A percentile compares a stretch with the other conserved stretches of the same genome.
Evolutionary conservation across 2,329 filamentous ascomycete genomes (phyloP).

Genomic region (Annulohypoxylon truncatum): DNA sequence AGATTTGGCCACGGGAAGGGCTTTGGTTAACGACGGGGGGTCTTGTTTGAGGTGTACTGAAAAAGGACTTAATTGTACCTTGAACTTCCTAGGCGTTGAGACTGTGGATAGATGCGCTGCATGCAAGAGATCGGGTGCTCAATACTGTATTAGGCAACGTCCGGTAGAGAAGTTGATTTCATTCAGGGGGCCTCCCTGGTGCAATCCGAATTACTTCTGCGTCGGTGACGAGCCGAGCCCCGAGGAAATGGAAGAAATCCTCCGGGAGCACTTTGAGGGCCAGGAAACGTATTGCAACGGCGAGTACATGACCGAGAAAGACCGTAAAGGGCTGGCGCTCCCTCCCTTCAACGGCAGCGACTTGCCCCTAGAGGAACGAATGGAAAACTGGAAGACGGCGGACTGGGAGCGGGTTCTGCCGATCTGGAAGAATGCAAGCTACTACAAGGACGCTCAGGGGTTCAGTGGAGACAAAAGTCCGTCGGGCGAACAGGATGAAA

Average conservation of each 20-base stretch:
- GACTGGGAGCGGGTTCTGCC: slow-evolving; percentile 39
- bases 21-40: slow-evolving; percentile 25
- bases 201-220: slow-evolving; percentile 42
- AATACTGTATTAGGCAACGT: slow-evolving; percentile 40
- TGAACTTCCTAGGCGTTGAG: slow-evolving; percentile 37
- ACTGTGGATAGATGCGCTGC: slow-evolving; percentile 38
- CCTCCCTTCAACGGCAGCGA: slow-evolving; percentile 40
- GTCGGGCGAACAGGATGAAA: no score
- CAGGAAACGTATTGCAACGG: slow-evolving; percentile 23
- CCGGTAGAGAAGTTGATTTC: neutral
- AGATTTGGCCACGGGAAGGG: slow-evolving; percentile 39
- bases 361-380: slow-evolving; percentile 4
- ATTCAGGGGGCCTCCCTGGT: slow-evolving; percentile 40
- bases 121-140: slow-evolving; percentile 34
- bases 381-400: slow-evolving; percentile 15
- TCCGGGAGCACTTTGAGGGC: slow-evolving; percentile 36
- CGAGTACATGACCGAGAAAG: slow-evolving; percentile 10
- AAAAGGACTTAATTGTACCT: slow-evolving; percentile 44
- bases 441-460: neutral
- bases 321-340: slow-evolving; percentile 20
- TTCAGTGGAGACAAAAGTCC: neutral
- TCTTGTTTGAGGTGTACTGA: slow-evolving; percentile 43
- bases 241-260: slow-evolving; percentile 30
- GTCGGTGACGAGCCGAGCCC: neutral
- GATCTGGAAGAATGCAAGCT: slow-evolving; percentile 18